Percentiles rank a stretch among this genome's conserved stretches.
phyloP scores from a whole-genome alignment of 2,329 filamentous ascomycete genomes.

The Calonectria crousiana region DNA sequence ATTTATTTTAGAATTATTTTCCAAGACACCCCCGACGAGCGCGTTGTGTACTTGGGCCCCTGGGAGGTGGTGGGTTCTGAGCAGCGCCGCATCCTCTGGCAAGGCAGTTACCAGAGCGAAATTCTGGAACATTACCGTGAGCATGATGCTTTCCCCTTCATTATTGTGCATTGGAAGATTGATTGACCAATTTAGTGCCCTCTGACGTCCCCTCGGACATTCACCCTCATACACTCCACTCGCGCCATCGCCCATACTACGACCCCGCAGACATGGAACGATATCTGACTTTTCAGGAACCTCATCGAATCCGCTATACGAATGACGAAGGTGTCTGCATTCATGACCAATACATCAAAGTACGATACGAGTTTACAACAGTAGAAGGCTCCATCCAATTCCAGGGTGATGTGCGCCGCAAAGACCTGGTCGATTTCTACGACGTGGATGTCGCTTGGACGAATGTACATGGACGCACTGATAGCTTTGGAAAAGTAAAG shows the following conservation, averaged over 20 bases:
- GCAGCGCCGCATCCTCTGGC: slow-evolving; percentile 64
- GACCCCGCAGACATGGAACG: slow-evolving; percentile 64
- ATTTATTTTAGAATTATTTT: slow-evolving; percentile 58
- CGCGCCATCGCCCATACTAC: slow-evolving; percentile 63
- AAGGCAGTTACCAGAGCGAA: slow-evolving; percentile 65
- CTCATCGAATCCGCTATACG: slow-evolving; percentile 62
- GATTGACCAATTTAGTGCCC: slow-evolving; percentile 52
- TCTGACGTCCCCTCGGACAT: slow-evolving; percentile 58
- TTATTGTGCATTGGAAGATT: slow-evolving; percentile 21
- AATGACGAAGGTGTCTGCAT: slow-evolving; percentile 59
- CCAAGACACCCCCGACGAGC: slow-evolving; percentile 61
- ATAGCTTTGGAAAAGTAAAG: slow-evolving; percentile 62
- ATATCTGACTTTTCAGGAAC: slow-evolving; percentile 60
- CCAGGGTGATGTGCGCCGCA: slow-evolving; percentile 61
- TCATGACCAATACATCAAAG: slow-evolving; percentile 61
- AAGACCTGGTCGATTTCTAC: slow-evolving; percentile 63
- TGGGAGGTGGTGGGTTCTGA: slow-evolving; percentile 64
- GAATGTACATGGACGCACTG: slow-evolving; percentile 61
- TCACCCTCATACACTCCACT: slow-evolving; percentile 63
- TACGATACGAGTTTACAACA: slow-evolving; percentile 65
- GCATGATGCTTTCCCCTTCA: slow-evolving; percentile 32
- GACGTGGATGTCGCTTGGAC: slow-evolving; percentile 67
- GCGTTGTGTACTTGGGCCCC: slow-evolving; percentile 64
- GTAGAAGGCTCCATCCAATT: slow-evolving; percentile 61
- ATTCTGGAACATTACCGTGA: slow-evolving; percentile 64